These are phyloP conservation scores for Kluyveromyces aestuarii DNA, from an alignment of 805 yeast genomes.

Conservation along the genomic window DNA sequence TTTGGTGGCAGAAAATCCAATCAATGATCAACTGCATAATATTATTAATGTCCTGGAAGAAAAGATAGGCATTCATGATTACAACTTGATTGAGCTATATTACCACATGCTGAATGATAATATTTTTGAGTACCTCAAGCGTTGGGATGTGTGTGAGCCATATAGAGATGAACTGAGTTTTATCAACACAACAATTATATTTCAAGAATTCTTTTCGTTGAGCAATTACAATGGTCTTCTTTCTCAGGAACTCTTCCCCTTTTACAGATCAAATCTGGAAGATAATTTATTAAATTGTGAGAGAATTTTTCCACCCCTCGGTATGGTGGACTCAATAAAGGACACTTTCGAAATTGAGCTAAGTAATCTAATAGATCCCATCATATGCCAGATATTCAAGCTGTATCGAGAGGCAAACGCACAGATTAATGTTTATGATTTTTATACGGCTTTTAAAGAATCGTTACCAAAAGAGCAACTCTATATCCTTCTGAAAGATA, in stretches of 20 bases:
- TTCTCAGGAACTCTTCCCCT: slow-evolving; percentile 26
- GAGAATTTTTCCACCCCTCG: slow-evolving; percentile 12
- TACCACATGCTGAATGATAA: slow-evolving; percentile 20
- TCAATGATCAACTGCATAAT: slow-evolving; percentile 23
- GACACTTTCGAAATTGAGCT: slow-evolving; percentile 16
- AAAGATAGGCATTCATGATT: slow-evolving; percentile 17
- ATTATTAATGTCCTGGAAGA: slow-evolving; percentile 20
- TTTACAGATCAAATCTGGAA: slow-evolving; percentile 23
- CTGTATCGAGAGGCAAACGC: slow-evolving; percentile 74
- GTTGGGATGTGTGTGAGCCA: slow-evolving; percentile 20
- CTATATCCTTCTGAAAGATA: slow-evolving; percentile 13
- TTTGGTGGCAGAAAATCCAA: slow-evolving; percentile 28
- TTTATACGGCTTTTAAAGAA: slow-evolving; percentile 51
- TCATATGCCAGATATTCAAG: slow-evolving; percentile 48
- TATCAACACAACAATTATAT: slow-evolving; percentile 25
- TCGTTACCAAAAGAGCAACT: slow-evolving; percentile 31
- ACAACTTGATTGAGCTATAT: slow-evolving; percentile 25
- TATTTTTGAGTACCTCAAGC: slow-evolving; percentile 13
- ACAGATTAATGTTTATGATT: slow-evolving; percentile 57
- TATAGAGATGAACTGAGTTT: slow-evolving; percentile 15
- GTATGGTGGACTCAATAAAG: neutral
- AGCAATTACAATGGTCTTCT: slow-evolving; percentile 25
- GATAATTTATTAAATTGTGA: slow-evolving; percentile 26
- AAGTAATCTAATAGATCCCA: slow-evolving; percentile 39
- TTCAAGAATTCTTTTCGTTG: slow-evolving; percentile 27